Percentiles rank a stretch among this genome's conserved stretches.
Evolutionary conservation across 2,329 filamentous ascomycete genomes (phyloP).

Genomic region (Epichloe baconii): DNA sequence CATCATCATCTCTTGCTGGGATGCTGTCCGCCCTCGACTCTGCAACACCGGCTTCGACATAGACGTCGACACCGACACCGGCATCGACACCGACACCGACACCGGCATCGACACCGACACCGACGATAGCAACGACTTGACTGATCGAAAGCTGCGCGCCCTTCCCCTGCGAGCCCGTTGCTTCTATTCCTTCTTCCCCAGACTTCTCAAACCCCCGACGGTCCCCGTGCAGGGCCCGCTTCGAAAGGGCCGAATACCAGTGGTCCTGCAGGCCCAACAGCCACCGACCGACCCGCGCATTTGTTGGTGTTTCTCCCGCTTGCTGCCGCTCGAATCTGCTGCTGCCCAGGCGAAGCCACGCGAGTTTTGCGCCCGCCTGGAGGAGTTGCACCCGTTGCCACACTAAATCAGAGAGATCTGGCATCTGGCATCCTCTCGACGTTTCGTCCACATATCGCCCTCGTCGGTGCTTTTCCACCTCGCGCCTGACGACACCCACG

Average conservation of each 20-base stretch:
- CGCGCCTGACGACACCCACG: neutral
- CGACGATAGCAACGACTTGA: neutral
- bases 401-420: conserved; percentile 4
- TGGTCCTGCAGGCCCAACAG: conserved; percentile 15
- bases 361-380: conserved; percentile 5
- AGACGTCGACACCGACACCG: neutral
- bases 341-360: conserved; percentile 5
- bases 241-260: conserved; percentile 25
- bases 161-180: neutral
- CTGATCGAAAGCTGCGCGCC: neutral
- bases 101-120: neutral
- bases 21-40: neutral
- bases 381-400: conserved; percentile 4
- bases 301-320: conserved; percentile 10
- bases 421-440: conserved; percentile 2
- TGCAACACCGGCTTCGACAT: neutral
- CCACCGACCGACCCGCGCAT: conserved; percentile 10
- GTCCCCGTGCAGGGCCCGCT: conserved; percentile 21
- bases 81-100: too few species aligned
- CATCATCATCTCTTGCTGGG: neutral
- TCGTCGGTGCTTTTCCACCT: neutral
- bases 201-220: conserved; percentile 4
- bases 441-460: conserved; percentile 4
- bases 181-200: conserved; percentile 6
- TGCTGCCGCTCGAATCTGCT: neutral